These are phyloP conservation scores for Chimonanthus praecox DNA, from an alignment of 164 flowering plant genomes.

Conservation along the genomic window DNA sequence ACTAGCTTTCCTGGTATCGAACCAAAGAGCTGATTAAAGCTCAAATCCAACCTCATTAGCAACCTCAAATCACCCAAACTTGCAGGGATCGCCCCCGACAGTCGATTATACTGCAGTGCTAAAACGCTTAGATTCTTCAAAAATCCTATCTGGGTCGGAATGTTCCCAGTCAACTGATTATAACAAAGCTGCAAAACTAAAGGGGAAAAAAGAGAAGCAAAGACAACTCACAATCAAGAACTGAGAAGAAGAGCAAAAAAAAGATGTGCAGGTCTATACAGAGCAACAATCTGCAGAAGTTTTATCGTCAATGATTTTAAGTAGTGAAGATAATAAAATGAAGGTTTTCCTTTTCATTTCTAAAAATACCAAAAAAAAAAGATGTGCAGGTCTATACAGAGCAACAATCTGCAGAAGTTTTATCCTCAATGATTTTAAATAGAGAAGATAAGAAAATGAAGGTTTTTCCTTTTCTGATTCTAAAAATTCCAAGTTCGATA, in stretches of 20 bases:
- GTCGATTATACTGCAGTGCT: conserved; percentile 60
- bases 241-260: neutral
- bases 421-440: too few relatives aligned
- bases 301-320: too few relatives aligned
- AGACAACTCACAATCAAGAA: neutral
- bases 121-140: conserved; percentile 69
- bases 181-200: conserved; percentile 91
- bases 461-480: too few relatives aligned
- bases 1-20: conserved; percentile 69
- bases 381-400: too few relatives aligned
- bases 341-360: neutral
- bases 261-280: neutral
- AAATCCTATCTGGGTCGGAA: conserved; percentile 73
- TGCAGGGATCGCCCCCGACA: conserved; percentile 86
- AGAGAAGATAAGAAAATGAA: too few relatives aligned
- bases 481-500: too few relatives aligned
- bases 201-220: neutral
- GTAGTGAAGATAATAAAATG: too few relatives aligned
- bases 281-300: too few relatives aligned
- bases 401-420: too few relatives aligned
- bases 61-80: conserved; percentile 60
- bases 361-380: neutral
- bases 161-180: conserved; percentile 71
- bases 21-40: conserved; percentile 75
- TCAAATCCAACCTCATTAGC: conserved; percentile 74